These are phyloP conservation scores for Didymella glomerata DNA, from an alignment of 2,329 filamentous ascomycete species.

Conservation along the genomic window DNA sequence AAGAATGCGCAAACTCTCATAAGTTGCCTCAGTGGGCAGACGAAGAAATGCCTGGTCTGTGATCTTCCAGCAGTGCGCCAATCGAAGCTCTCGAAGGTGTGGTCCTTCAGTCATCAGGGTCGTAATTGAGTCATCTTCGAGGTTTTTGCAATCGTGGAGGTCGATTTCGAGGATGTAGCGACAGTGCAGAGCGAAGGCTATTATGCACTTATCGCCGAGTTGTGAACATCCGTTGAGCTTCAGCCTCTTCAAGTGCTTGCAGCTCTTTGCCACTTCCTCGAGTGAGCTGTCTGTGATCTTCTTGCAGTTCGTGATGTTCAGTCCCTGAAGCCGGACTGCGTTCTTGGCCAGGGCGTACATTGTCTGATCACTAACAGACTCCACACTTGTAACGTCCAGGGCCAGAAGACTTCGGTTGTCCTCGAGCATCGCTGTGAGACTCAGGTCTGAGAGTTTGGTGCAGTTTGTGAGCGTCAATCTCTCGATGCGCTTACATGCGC, in stretches of 20 bases:
- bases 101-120: constrained; percentile 79
- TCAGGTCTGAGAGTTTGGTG: constrained; percentile 81
- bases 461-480: constrained; percentile 93
- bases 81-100: constrained; percentile 86
- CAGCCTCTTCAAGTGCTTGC: constrained; percentile 86
- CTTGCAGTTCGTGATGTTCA: constrained; percentile 89
- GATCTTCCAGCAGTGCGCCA: constrained; percentile 85
- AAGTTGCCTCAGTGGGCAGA: constrained; percentile 72
- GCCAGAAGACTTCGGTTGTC: constrained; percentile 84
- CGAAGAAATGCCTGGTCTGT: constrained; percentile 88
- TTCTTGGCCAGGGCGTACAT: constrained; percentile 80
- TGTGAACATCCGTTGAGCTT: constrained; percentile 95
- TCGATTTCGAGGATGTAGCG: constrained; percentile 96
- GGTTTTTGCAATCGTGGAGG: constrained; percentile 80
- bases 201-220: constrained; percentile 80
- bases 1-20: constrained; percentile 89
- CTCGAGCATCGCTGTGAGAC: constrained; percentile 79
- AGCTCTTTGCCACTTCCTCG: constrained; percentile 79
- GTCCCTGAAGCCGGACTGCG: constrained; percentile 84
- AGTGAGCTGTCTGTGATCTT: constrained; percentile 88
- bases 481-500: constrained; percentile 88
- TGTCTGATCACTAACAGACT: constrained; percentile 81
- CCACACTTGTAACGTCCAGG: constrained; percentile 85
- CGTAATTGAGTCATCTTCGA: constrained; percentile 85
- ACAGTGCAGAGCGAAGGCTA: constrained; percentile 87